A percentile compares a stretch with the other conserved stretches of the same genome.
phyloP scores from a whole-genome alignment of 2,329 filamentous ascomycete genomes.

The Apiospora kogelbergensis region DNA sequence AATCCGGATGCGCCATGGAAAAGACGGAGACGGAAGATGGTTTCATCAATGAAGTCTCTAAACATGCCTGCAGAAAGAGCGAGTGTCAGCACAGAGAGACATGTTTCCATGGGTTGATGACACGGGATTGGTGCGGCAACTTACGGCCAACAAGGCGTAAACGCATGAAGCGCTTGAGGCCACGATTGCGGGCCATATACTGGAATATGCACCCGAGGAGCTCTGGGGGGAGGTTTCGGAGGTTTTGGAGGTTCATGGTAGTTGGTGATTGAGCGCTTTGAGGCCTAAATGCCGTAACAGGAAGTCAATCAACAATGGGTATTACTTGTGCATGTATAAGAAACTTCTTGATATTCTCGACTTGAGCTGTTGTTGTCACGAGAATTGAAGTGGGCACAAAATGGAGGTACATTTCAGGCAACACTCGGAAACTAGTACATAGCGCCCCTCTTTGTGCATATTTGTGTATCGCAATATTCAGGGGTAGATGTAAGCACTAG shows the following conservation, averaged over 20 bases:
- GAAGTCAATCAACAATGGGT: background rate
- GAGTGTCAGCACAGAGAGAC: background rate
- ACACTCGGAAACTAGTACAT: too few relatives aligned
- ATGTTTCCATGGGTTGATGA: too few relatives aligned
- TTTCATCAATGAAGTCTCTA: constrained; percentile 10
- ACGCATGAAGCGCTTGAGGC: background rate
- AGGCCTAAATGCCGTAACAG: too few relatives aligned
- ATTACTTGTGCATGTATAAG: too few relatives aligned
- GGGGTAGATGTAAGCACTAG: background rate
- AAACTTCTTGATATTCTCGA: too few relatives aligned
- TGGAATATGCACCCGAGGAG: background rate
- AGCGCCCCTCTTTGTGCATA: background rate
- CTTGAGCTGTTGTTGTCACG: too few relatives aligned
- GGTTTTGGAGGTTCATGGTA: background rate
- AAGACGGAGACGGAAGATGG: constrained; percentile 12
- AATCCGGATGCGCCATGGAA: background rate
- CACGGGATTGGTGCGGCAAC: background rate
- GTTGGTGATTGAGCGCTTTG: background rate
- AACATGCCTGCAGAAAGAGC: constrained; percentile 10
- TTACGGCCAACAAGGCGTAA: background rate
- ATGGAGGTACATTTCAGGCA: too few relatives aligned
- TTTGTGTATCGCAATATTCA: background rate
- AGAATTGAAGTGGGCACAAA: too few relatives aligned
- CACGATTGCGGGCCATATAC: background rate
- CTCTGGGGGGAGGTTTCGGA: background rate